Percentiles rank a stretch among this genome's conserved stretches.
phyloP scores from a whole-genome alignment of 441 rosid genomes.

The Adansonia gregorii region DNA sequence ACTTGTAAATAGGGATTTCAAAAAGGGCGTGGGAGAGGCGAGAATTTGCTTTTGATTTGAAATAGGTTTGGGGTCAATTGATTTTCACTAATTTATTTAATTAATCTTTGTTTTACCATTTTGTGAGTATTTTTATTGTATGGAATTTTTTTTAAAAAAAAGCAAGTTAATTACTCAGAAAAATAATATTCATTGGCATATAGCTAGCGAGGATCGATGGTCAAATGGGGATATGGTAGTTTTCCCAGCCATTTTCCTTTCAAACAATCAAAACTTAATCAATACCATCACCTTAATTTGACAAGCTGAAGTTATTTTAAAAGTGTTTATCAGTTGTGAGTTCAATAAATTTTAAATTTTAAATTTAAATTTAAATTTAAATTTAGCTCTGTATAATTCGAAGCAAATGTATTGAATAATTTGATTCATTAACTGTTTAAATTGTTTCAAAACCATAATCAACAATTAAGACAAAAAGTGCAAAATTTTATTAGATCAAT shows the following conservation, averaged over 20 bases:
- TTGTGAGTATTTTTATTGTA: slow-evolving; percentile 32
- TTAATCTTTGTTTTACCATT: slow-evolving; percentile 25
- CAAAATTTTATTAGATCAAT: neutral
- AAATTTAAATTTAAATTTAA: no score
- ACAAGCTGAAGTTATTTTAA: neutral
- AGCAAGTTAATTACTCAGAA: neutral
- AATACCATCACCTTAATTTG: neutral
- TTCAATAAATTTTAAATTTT: no score
- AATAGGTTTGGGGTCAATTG: slow-evolving; percentile 32
- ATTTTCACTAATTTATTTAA: slow-evolving; percentile 31
- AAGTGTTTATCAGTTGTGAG: no score
- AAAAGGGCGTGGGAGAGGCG: slow-evolving; percentile 11
- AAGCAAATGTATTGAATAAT: no score
- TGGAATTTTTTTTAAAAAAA: neutral
- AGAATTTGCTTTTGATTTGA: slow-evolving; percentile 40
- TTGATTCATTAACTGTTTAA: no score
- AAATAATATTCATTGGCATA: neutral
- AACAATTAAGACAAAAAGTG: slow-evolving; percentile 24
- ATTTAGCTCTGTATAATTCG: no score
- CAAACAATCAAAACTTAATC: slow-evolving; percentile 11
- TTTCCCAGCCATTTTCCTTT: neutral
- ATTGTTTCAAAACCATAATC: no score
- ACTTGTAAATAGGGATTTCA: slow-evolving; percentile 33
- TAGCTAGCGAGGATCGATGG: neutral
- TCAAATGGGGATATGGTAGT: no score